These are phyloP conservation scores for Serpula lacrymans DNA, from an alignment of 768 basidiomycete genomes.

Conservation along the genomic window DNA sequence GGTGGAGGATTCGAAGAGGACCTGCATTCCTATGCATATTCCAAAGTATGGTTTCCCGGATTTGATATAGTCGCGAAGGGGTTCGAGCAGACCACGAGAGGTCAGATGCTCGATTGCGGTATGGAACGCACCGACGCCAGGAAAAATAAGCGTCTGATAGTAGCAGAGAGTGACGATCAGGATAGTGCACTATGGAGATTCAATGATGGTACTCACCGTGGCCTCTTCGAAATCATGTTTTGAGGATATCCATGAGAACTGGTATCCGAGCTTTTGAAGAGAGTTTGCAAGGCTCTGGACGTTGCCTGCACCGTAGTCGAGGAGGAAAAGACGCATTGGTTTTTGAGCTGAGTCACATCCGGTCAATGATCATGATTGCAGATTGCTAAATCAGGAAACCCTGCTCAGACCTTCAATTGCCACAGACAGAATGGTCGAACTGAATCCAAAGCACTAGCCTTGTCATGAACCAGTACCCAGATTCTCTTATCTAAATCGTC, in stretches of 20 bases:
- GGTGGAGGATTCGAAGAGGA: constrained; percentile 83
- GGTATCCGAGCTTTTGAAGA: constrained; percentile 75
- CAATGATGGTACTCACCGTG: constrained; percentile 58
- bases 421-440: not conserved
- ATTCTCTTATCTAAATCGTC: too few relatives aligned
- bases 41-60: constrained; percentile 94
- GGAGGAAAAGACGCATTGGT: constrained; percentile 69
- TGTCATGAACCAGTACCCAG: too few relatives aligned
- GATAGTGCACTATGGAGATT: constrained; percentile 5
- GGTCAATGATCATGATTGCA: too few relatives aligned
- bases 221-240: constrained; percentile 84
- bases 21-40: constrained; percentile 98
- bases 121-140: constrained; percentile 93
- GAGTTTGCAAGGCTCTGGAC: constrained; percentile 94
- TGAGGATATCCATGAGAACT: constrained; percentile 84
- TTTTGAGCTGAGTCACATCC: too few relatives aligned
- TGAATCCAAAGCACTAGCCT: not conserved
- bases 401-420: not conserved
- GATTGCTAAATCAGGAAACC: not conserved
- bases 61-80: constrained; percentile 74
- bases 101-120: constrained; percentile 79
- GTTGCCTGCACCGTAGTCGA: constrained; percentile 97
- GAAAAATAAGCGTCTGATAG: constrained; percentile 87
- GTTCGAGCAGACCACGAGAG: constrained; percentile 71
- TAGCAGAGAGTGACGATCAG: constrained; percentile 1